Evolutionary conservation across 306 rosid genomes (phyloP).

Genomic region (Crataegus laevigata): DNA sequence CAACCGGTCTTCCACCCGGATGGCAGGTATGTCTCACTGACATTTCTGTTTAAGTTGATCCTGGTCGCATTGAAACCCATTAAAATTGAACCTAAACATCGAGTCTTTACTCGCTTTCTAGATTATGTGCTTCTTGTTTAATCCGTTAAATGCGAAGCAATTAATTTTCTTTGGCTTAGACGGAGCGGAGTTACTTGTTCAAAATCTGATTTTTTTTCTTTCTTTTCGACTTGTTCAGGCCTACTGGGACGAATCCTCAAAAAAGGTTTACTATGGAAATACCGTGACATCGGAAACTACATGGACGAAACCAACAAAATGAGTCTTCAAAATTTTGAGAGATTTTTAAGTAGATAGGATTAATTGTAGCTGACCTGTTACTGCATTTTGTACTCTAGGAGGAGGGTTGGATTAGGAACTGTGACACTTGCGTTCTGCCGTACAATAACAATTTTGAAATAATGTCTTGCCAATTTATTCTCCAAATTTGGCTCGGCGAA

Average conservation of each 20-base stretch:
- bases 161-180: neutral
- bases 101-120: neutral
- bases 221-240: constrained; percentile 36
- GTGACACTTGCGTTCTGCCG: neutral
- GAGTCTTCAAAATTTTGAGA: constrained; percentile 2
- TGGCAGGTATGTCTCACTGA: constrained; percentile 60
- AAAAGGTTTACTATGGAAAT: constrained; percentile 82
- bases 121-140: neutral
- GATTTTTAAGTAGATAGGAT: neutral
- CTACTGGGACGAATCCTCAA: constrained; percentile 75
- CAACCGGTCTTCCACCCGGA: constrained; percentile 66
- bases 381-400: neutral
- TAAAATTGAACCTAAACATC: neutral
- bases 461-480: neutral
- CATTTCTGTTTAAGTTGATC: neutral
- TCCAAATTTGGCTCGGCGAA: too few species aligned
- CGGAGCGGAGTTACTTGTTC: neutral
- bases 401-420: neutral
- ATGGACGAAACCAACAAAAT: constrained; percentile 61
- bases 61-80: neutral
- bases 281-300: constrained; percentile 59
- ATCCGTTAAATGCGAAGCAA: neutral
- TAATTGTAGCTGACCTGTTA: neutral
- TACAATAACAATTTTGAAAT: neutral
- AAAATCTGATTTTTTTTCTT: neutral